These are phyloP conservation scores for Trichosanthes cucumerina DNA, from an alignment of 306 rosid species.

Conservation along the genomic window DNA sequence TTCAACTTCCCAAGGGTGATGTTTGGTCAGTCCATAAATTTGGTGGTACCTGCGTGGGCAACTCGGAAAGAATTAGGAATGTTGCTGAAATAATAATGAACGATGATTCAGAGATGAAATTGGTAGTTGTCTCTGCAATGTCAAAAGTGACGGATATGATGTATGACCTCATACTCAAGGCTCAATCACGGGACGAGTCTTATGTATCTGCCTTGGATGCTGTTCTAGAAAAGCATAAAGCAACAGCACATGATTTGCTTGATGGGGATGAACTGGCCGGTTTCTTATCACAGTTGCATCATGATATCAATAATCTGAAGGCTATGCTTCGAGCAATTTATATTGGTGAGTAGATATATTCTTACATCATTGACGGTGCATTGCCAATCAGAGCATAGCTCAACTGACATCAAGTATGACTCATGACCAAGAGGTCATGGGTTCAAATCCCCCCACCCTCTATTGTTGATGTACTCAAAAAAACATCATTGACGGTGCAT, in stretches of 20 bases:
- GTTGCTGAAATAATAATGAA: slow-evolving; percentile 58
- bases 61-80: slow-evolving; percentile 65
- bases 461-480: too few species aligned
- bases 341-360: slow-evolving; percentile 38
- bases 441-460: too few species aligned
- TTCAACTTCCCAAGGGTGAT: slow-evolving; percentile 56
- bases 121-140: slow-evolving; percentile 94
- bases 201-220: slow-evolving; percentile 69
- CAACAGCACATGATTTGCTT: slow-evolving; percentile 69
- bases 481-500: background rate
- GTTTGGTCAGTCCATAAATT: slow-evolving; percentile 95
- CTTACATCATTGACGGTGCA: background rate
- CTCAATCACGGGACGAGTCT: slow-evolving; percentile 80
- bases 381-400: too few species aligned
- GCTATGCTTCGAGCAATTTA: slow-evolving; percentile 99
- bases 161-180: slow-evolving; percentile 79
- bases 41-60: slow-evolving; percentile 97
- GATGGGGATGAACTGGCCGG: slow-evolving; percentile 61
- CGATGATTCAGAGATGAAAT: slow-evolving; percentile 75
- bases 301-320: slow-evolving; percentile 68
- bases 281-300: slow-evolving; percentile 59
- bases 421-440: too few species aligned
- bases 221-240: slow-evolving; percentile 70
- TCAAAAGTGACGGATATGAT: slow-evolving; percentile 96
- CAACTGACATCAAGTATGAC: too few species aligned